Evolutionary conservation across 108 stramenopile species (phyloP).

Genomic region (Nannochloropsis granulata): DNA sequence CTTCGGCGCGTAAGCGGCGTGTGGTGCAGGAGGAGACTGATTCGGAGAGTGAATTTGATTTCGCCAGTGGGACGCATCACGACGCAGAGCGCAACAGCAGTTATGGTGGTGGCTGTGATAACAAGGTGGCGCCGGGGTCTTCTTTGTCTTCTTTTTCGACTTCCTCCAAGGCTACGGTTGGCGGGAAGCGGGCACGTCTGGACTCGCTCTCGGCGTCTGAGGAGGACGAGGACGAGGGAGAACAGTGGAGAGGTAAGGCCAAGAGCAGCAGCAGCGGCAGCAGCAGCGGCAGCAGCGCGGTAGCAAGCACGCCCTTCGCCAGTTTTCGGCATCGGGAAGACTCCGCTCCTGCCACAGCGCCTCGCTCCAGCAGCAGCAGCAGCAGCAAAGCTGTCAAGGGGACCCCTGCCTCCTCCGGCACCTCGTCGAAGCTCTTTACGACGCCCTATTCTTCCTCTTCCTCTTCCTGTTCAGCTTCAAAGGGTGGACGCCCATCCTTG

Average conservation of each 20-base stretch:
- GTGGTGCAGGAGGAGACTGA: not conserved
- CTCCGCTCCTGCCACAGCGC: not conserved
- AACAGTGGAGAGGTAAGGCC: not conserved
- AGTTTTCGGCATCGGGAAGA: not conserved
- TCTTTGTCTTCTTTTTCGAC: not conserved
- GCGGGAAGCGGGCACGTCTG: not conserved
- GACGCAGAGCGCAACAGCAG: not conserved
- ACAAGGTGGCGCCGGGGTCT: not conserved
- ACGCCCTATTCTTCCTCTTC: not conserved
- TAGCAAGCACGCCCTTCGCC: not conserved
- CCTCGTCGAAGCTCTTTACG: not conserved
- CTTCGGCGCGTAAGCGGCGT: not conserved
- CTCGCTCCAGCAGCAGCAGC: not conserved
- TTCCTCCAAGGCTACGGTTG: not conserved
- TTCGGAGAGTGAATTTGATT: not conserved
- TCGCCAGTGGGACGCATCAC: not conserved
- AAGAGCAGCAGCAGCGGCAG: not conserved
- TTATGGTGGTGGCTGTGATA: not conserved
- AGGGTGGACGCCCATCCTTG: not conserved
- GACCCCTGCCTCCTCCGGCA: not conserved
- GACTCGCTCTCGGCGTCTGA: not conserved
- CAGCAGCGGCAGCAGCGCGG: not conserved
- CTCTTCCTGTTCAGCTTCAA: not conserved
- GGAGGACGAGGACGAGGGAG: not conserved
- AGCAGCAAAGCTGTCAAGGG: not conserved